A percentile compares a stretch with the other conserved stretches of the same genome.
phyloP scores from a whole-genome alignment of 257 asterid genomes.

The Petrea volubilis region DNA sequence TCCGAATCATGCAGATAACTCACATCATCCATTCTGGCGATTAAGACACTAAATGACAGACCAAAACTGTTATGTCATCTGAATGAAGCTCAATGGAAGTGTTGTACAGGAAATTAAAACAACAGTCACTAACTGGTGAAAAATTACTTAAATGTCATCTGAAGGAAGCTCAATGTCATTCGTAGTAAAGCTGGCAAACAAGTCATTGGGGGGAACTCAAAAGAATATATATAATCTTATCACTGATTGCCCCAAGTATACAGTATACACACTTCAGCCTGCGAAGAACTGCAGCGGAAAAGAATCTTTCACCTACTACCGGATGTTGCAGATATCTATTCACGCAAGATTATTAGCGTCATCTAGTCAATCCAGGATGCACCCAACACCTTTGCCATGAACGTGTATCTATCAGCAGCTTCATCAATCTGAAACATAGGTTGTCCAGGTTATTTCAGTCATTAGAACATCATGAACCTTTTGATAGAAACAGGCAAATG shows the following conservation, averaged over 20 bases:
- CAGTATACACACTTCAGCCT: no score
- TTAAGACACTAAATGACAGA: no score
- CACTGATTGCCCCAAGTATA: not conserved
- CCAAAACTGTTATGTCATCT: no score
- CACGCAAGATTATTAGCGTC: not conserved
- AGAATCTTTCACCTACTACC: not conserved
- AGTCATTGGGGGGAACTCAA: not conserved
- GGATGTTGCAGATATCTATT: not conserved
- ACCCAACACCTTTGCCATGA: conserved; percentile 78
- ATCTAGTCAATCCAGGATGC: conserved; percentile 72
- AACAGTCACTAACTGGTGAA: no score
- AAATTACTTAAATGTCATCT: not conserved
- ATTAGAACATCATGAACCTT: not conserved
- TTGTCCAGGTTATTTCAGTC: not conserved
- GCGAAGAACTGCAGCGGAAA: no score
- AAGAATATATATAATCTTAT: not conserved
- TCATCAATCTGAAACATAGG: conserved; percentile 59
- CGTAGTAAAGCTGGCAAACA: not conserved
- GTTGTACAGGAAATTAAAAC: no score
- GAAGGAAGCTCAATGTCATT: not conserved
- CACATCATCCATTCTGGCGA: no score
- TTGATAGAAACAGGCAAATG: not conserved
- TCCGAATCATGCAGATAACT: no score
- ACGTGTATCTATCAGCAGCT: conserved; percentile 79
- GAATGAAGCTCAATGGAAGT: no score